Percentiles rank a stretch among this genome's conserved stretches.
Evolutionary conservation across 176 grass and related monocot species (phyloP).

Genomic region (Oryza nivara): DNA sequence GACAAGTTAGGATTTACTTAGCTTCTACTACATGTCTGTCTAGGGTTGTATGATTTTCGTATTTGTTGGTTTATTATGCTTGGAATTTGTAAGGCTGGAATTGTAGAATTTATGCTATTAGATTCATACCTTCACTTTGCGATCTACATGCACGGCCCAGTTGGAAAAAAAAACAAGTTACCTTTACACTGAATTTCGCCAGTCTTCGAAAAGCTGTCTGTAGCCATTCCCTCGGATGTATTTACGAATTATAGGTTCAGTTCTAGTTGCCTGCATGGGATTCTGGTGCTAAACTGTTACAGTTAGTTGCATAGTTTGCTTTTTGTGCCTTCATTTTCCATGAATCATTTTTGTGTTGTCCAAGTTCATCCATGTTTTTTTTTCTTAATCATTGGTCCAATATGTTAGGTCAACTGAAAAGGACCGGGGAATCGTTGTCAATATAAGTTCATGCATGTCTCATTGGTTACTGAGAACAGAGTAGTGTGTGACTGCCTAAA

Average conservation of each 20-base stretch:
- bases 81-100: background rate
- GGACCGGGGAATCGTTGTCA: slow-evolving; percentile 13
- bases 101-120: background rate
- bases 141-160: background rate
- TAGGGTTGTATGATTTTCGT: background rate
- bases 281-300: background rate
- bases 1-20: background rate
- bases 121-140: background rate
- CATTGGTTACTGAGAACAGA: background rate
- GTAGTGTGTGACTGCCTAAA: background rate
- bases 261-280: background rate
- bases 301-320: background rate
- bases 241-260: background rate
- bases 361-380: background rate
- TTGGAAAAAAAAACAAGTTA: background rate
- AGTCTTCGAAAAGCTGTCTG: background rate
- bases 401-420: slow-evolving; percentile 13
- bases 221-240: background rate
- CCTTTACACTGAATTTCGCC: background rate
- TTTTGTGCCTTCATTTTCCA: background rate
- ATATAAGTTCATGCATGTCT: background rate
- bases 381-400: background rate
- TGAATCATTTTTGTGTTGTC: background rate
- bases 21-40: background rate
- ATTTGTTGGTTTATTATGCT: background rate